Evolutionary conservation across 2,329 filamentous ascomycete species (phyloP), one percentile per base, ranked within the genome.

Genomic region (Calonectria hawksworthii): DNA sequence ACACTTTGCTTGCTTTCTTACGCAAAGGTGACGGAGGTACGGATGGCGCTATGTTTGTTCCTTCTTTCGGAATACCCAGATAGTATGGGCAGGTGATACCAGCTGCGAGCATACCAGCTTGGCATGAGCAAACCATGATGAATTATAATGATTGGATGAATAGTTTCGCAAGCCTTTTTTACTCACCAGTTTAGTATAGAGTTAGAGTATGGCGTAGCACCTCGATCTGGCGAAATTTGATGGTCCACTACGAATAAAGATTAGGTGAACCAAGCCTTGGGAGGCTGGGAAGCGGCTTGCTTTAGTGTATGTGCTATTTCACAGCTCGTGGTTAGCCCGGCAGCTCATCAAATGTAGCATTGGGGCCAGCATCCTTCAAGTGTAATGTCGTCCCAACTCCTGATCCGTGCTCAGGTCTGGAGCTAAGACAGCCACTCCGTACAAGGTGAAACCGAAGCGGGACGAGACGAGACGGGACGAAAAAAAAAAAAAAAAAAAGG

Each of bases 51-150:
- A 34, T 7, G 28, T 34, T 13, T 52, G 28, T 66, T 65, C 18
- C 36, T 47, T 54, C 50, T 65, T 36, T 56, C 36, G 18, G 44
- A 65, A 71, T 71, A 66, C 68, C 68, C 59, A 41, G 50, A 56
- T 63, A 52, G 47, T 47, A 65, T 44, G n/a, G 68, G 47, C n/a
- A 47, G 50, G 38, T 30, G 47, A 3, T 65, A 28, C 34, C 51
- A 41, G 50, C 47, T 23, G 34, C 21, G 32, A 16, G 11, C n/a
- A 61, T n/a, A 38, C 4, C 36, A 56, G 26, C 59, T 28, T 54
- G 44, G 50, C 47, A 52, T 34, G n/a, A 23, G 28, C 38, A 34
- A 50, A 9, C 13, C 9, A 44, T 50, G 6, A 65, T 34, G 30
- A 65, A 65, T 36, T 28, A 28, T 36, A 26, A 65, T 56, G 59